phyloP scores from a whole-genome alignment of 164 flowering plant genomes.

The Cinnamomum micranthum region DNA sequence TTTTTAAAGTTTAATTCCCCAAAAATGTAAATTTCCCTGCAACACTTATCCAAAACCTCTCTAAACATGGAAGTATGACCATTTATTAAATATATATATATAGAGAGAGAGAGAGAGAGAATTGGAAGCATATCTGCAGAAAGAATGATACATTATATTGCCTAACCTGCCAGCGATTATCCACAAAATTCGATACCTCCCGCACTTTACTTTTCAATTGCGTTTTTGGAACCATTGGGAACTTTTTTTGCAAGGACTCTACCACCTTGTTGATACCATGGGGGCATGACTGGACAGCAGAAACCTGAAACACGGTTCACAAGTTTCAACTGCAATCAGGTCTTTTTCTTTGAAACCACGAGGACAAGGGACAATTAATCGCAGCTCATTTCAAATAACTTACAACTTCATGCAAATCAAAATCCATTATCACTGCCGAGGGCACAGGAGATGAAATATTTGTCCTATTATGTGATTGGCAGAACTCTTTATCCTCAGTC shows the following conservation, averaged over 20 bases:
- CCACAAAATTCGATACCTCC: constrained; percentile 70
- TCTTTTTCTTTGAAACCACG: neutral
- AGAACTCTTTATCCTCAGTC: constrained; percentile 39
- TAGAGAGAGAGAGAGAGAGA: neutral
- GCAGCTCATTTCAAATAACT: constrained; percentile 21
- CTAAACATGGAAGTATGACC: too few relatives aligned
- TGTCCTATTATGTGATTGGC: constrained; percentile 25
- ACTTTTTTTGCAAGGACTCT: constrained; percentile 53
- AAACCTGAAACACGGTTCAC: constrained; percentile 41
- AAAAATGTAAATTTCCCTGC: neutral
- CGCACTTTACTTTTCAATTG: constrained; percentile 69
- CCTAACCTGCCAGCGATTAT: constrained; percentile 74
- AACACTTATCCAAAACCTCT: too few relatives aligned
- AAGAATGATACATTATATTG: neutral
- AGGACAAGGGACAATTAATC: neutral
- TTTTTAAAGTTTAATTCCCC: neutral
- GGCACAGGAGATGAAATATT: constrained; percentile 20
- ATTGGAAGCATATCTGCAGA: neutral
- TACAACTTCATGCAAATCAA: constrained; percentile 67
- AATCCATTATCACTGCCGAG: constrained; percentile 33
- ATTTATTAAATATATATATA: neutral
- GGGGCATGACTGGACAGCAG: constrained; percentile 47
- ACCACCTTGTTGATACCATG: constrained; percentile 60
- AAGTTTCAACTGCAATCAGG: neutral
- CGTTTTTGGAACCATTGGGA: constrained; percentile 54